These are phyloP conservation scores for Monilinia fructigena DNA, from an alignment of 2,329 filamentous ascomycete genomes.

Conservation along the genomic window DNA sequence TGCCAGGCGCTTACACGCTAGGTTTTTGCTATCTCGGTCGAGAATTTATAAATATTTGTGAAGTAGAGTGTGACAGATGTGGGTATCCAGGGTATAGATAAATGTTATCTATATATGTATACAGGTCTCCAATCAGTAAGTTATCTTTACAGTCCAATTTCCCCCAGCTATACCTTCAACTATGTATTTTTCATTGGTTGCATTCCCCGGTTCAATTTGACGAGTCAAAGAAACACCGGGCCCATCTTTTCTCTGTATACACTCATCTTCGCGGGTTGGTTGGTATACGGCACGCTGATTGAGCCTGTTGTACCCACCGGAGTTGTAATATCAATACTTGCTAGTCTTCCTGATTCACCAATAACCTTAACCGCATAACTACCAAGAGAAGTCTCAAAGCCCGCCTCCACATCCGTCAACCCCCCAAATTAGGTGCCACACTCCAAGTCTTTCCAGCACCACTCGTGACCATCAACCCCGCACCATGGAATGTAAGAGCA, in stretches of 20 bases:
- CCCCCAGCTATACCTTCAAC: conserved; percentile 2
- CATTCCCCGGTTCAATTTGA: not conserved
- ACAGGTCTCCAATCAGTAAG: not conserved
- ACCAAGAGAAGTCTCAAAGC: conserved; percentile 44
- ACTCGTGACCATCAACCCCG: conserved; percentile 44
- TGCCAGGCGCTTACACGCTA: no score
- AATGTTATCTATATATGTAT: not conserved
- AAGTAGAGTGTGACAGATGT: not conserved
- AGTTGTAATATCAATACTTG: not conserved
- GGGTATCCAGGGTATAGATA: not conserved
- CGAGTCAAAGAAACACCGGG: not conserved
- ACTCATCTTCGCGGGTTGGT: not conserved
- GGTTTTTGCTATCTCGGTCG: no score
- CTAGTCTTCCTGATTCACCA: not conserved
- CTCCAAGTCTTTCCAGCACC: conserved; percentile 42
- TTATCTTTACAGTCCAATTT: conserved; percentile 3
- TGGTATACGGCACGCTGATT: conserved; percentile 1
- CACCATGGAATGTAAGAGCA: conserved; percentile 46
- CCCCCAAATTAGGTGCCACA: conserved; percentile 45
- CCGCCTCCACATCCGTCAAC: conserved; percentile 44
- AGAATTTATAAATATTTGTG: not conserved
- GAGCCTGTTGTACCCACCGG: not conserved
- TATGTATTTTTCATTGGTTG: not conserved
- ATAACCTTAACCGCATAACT: conserved; percentile 39
- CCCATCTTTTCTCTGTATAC: not conserved